phyloP scores from a whole-genome alignment of 768 basidiomycete species.

The Trametes villosa region DNA sequence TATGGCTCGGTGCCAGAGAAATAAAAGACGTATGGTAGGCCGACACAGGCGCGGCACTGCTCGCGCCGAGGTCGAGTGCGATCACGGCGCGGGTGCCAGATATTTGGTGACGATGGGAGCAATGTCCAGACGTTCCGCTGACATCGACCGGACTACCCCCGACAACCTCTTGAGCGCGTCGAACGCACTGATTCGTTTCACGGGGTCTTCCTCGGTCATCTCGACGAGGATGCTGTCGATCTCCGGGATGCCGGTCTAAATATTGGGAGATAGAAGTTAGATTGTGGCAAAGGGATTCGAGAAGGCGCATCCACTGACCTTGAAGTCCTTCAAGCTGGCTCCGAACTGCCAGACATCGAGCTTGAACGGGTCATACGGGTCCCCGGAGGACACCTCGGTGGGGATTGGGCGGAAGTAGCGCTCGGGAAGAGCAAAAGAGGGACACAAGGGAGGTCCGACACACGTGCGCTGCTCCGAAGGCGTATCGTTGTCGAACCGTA shows the following conservation, averaged over 20 bases:
- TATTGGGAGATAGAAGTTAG: not conserved
- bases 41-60: too few relatives aligned
- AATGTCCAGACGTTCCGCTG: not conserved
- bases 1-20: too few relatives aligned
- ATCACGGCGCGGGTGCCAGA: too few relatives aligned
- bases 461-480: conserved; percentile 14
- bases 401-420: conserved; percentile 29
- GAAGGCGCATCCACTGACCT: not conserved
- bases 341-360: conserved; percentile 38
- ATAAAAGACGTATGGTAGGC: too few relatives aligned
- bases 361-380: conserved; percentile 35
- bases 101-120: too few relatives aligned
- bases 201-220: not conserved
- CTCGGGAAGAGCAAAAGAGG: not conserved
- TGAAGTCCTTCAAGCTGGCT: conserved; percentile 21
- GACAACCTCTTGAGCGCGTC: not conserved
- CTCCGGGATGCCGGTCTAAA: not conserved
- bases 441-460: not conserved
- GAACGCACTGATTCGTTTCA: not conserved
- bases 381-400: conserved; percentile 29
- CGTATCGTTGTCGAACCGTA: conserved; percentile 32
- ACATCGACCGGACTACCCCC: not conserved
- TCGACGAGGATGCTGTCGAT: not conserved
- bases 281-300: not conserved
- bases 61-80: too few relatives aligned